A percentile compares a stretch with the other conserved stretches of the same genome.
These are phyloP conservation scores for Fusarium armeniacum DNA, from an alignment of 2,329 filamentous ascomycete genomes.

Conservation along the genomic window DNA sequence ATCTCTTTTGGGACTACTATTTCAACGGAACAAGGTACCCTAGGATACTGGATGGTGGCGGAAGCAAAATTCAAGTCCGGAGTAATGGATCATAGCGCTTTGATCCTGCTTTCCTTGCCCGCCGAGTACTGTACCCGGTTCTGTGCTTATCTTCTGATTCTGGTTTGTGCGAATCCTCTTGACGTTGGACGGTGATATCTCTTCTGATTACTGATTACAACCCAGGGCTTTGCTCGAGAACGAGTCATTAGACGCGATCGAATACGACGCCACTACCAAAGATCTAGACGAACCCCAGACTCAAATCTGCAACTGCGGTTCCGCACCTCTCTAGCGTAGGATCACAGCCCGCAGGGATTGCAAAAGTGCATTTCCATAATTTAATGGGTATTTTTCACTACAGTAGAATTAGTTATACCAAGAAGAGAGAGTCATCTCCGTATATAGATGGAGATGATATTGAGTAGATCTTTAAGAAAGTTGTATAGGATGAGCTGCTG, in stretches of 20 bases:
- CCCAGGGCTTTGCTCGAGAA: fast-evolving
- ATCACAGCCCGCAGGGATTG: not conserved
- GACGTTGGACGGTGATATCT: not conserved
- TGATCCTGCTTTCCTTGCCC: not conserved
- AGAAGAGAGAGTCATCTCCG: too few species aligned
- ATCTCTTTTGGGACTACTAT: conserved; percentile 3
- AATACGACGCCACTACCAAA: not conserved
- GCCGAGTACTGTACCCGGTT: too few species aligned
- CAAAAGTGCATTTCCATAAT: too few species aligned
- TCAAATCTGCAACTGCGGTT: conserved; percentile 35
- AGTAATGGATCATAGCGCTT: not conserved
- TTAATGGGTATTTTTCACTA: too few species aligned
- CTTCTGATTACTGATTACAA: not conserved
- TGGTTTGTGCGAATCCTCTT: not conserved
- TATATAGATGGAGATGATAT: too few species aligned
- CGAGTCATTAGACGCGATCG: not conserved
- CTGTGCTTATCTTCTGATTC: not conserved
- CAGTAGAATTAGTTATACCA: too few species aligned
- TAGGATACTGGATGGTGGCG: not conserved
- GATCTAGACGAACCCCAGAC: not conserved
- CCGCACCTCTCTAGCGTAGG: conserved; percentile 16
- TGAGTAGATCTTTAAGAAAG: too few species aligned
- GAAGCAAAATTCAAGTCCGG: not conserved
- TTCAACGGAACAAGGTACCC: conserved; percentile 5
- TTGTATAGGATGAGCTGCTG: too few species aligned